A percentile compares a stretch with the other conserved stretches of the same genome.
Conservation (phyloP, 1,284 basidiomycete genomes). For the Cutaneotrichosporon curvatum region DNA sequence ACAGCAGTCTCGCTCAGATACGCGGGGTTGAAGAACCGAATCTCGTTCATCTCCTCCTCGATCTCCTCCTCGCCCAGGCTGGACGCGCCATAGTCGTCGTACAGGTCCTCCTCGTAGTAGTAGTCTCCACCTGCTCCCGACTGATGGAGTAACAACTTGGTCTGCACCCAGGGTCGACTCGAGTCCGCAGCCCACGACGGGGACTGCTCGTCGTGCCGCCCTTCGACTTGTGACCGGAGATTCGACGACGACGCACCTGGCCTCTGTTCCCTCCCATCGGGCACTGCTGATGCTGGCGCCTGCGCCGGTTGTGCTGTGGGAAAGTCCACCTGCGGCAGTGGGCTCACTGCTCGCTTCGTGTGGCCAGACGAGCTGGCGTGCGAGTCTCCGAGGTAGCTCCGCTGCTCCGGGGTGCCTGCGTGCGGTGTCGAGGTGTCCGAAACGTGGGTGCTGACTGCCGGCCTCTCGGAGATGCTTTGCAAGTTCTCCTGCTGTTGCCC, state of each 20-base stretch:
- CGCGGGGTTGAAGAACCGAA: conserved; percentile 75
- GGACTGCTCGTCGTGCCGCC: background rate
- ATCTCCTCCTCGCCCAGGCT: conserved; percentile 47
- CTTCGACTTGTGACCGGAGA: background rate
- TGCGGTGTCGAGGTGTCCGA: too few species aligned
- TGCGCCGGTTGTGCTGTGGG: too few species aligned
- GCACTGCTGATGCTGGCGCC: too few species aligned
- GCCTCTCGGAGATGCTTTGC: too few species aligned
- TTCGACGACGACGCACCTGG: conserved; percentile 1
- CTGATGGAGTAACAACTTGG: conserved; percentile 43
- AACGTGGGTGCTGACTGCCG: too few species aligned
- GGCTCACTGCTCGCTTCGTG: too few species aligned
- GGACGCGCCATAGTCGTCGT: conserved; percentile 42
- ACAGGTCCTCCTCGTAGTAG: conserved; percentile 46
- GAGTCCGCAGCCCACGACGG: conserved; percentile 26
- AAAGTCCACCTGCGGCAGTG: too few species aligned
- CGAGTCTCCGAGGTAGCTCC: too few species aligned
- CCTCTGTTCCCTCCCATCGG: too few species aligned
- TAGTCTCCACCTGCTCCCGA: conserved; percentile 15
- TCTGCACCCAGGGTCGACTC: conserved; percentile 39
- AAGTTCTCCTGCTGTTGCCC: too few species aligned
- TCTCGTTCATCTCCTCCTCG: conserved; percentile 59
- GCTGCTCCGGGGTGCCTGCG: too few species aligned
- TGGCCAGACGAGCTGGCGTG: too few species aligned
- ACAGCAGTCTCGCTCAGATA: conserved; percentile 82